These are phyloP conservation scores for Prunella vulgaris DNA, from an alignment of 257 asterid species.

Conservation along the genomic window DNA sequence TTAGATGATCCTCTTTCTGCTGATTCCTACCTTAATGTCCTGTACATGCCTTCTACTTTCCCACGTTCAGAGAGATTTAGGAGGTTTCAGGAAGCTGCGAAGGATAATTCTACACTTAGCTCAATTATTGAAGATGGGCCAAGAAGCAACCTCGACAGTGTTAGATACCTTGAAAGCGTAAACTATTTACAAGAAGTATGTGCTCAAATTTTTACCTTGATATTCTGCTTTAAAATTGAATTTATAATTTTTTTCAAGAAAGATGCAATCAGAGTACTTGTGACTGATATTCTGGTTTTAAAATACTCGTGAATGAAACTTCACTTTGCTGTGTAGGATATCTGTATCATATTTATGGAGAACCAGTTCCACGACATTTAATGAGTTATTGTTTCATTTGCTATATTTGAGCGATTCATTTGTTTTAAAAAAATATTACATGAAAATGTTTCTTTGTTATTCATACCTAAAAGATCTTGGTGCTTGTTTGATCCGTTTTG, in stretches of 20 bases:
- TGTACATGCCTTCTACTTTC: conserved; percentile 92
- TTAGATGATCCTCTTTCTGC: conserved; percentile 97
- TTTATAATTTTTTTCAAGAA: conserved; percentile 54
- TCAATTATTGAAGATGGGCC: conserved; percentile 67
- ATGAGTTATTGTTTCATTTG: background rate
- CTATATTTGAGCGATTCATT: conserved; percentile 10
- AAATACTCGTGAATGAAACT: background rate
- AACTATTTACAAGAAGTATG: conserved; percentile 87
- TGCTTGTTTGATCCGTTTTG: conserved; percentile 9
- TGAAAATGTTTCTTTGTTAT: background rate
- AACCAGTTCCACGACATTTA: background rate
- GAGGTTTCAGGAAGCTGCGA: conserved; percentile 55
- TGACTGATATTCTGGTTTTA: conserved; percentile 1
- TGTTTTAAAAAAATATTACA: conserved; percentile 9
- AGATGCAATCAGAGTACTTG: conserved; percentile 34
- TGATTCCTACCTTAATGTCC: conserved; percentile 91
- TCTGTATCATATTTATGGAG: background rate
- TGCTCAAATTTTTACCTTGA: conserved; percentile 19
- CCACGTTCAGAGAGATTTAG: conserved; percentile 97
- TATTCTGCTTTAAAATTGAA: conserved; percentile 26
- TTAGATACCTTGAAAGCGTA: conserved; percentile 81
- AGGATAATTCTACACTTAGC: conserved; percentile 41
- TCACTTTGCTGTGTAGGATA: background rate
- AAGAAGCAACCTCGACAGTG: conserved; percentile 88
- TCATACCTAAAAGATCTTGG: background rate